Conservation (phyloP, 208 protist genomes). For the Vickermania spadyakhi region DNA sequence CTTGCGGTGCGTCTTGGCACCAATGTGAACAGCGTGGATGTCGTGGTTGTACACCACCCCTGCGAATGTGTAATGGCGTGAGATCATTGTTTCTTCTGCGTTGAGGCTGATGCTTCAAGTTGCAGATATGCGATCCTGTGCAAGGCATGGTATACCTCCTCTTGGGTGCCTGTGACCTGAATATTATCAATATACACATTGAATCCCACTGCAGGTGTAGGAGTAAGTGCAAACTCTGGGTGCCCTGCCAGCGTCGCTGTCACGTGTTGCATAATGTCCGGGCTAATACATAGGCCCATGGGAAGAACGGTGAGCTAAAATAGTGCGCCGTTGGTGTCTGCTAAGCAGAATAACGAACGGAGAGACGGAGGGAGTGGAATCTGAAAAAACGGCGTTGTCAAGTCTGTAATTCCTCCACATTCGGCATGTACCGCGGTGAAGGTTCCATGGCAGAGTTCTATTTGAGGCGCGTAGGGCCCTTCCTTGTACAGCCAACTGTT, state of each 20-base stretch:
- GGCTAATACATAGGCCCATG: conserved; percentile 14
- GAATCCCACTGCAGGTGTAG: background rate
- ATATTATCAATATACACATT: conserved; percentile 26
- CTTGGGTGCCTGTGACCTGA: conserved; percentile 7
- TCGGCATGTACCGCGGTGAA: conserved; percentile 6
- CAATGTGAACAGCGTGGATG: background rate
- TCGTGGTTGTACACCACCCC: conserved; percentile 7
- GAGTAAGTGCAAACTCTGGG: conserved; percentile 4
- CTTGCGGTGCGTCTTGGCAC: conserved; percentile 8
- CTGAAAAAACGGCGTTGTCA: conserved; percentile 15
- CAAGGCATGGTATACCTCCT: conserved; percentile 5
- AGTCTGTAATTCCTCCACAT: conserved; percentile 7
- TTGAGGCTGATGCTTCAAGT: conserved; percentile 5
- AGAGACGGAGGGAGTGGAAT: background rate
- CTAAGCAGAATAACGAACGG: conserved; percentile 4
- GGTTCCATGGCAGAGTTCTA: conserved; percentile 1
- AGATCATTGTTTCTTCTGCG: conserved; percentile 8
- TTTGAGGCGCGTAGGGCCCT: conserved; percentile 1
- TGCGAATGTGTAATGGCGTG: conserved; percentile 11
- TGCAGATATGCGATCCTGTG: conserved; percentile 4
- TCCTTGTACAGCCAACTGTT: conserved; percentile 6
- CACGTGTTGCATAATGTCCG: conserved; percentile 18
- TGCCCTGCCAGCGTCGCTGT: conserved; percentile 11
- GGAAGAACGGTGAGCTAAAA: conserved; percentile 15
- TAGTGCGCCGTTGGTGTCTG: background rate